Evolutionary conservation across 2,329 filamentous ascomycete genomes (phyloP).

Genomic region (Verticillium tricorpus): DNA sequence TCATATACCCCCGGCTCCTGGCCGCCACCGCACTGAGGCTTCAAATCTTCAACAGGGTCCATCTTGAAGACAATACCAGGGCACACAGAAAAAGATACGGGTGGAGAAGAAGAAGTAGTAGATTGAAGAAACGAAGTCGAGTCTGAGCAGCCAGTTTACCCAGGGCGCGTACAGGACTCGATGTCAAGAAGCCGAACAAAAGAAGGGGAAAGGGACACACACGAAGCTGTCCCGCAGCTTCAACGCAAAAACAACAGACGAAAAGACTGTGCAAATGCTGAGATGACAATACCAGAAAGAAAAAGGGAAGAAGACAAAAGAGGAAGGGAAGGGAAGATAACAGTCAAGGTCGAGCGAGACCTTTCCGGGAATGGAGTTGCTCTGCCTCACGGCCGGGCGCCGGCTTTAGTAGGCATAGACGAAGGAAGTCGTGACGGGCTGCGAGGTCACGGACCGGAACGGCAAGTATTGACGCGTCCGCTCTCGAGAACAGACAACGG

Average conservation of each 20-base stretch:
- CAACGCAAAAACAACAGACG: constrained; percentile 15
- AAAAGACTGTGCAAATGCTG: constrained; percentile 8
- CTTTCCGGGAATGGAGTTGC: background rate
- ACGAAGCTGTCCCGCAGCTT: constrained; percentile 34
- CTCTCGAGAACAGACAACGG: constrained; percentile 7
- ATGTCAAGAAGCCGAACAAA: constrained; percentile 11
- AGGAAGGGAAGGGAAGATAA: constrained; percentile 11
- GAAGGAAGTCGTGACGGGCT: background rate
- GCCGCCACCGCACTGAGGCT: constrained; percentile 35
- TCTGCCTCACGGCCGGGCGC: background rate
- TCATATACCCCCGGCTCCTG: constrained; percentile 34
- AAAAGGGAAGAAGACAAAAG: constrained; percentile 16
- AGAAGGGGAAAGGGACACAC: constrained; percentile 16
- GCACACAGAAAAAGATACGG: constrained; percentile 6
- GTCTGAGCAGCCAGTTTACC: constrained; percentile 10
- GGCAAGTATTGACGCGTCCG: constrained; percentile 15
- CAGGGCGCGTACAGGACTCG: constrained; percentile 15
- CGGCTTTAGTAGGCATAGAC: constrained; percentile 12
- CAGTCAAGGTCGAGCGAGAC: constrained; percentile 17
- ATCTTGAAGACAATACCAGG: constrained; percentile 15
- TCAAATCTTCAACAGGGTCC: constrained; percentile 21
- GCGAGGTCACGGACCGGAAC: background rate
- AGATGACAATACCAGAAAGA: constrained; percentile 13
- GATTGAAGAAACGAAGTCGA: constrained; percentile 15
- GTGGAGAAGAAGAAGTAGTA: constrained; percentile 13